Percentiles rank a stretch among this genome's conserved stretches.
These are phyloP conservation scores for Fusarium camptoceras DNA, from an alignment of 2,329 filamentous ascomycete species.

Conservation along the genomic window DNA sequence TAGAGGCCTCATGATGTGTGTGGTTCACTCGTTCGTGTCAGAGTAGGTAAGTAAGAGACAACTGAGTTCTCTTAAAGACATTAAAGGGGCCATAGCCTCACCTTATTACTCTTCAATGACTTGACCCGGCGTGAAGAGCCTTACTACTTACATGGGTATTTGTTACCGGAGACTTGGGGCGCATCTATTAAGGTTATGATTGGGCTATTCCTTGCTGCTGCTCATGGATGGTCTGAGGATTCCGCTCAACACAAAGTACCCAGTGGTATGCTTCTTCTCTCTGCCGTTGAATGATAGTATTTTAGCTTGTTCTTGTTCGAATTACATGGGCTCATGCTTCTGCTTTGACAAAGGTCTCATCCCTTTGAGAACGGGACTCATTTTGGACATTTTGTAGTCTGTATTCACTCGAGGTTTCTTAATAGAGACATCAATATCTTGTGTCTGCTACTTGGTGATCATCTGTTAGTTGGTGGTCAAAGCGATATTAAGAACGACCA, in stretches of 20 bases:
- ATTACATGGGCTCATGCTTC: not conserved
- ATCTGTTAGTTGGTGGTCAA: not conserved
- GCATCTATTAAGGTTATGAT: not conserved
- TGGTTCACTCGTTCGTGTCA: not conserved
- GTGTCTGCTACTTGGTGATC: fast-evolving
- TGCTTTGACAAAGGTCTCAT: not conserved
- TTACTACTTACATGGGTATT: conserved; percentile 2
- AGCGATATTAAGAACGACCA: not conserved
- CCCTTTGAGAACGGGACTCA: not conserved
- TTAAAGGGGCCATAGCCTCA: not conserved
- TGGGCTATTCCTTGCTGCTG: not conserved
- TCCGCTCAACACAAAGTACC: not conserved
- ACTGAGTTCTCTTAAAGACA: not conserved
- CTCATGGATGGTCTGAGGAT: not conserved
- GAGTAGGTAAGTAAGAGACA: not conserved
- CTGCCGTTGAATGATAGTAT: not conserved
- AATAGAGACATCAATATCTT: not conserved
- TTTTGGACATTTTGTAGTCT: not conserved
- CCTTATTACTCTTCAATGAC: not conserved
- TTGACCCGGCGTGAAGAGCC: not conserved
- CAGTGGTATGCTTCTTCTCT: not conserved
- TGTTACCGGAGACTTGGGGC: conserved; percentile 6
- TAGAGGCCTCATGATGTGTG: conserved; percentile 1
- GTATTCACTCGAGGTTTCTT: not conserved
- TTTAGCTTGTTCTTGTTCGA: not conserved